Conservation (phyloP, 768 basidiomycete genomes). For the Ramaria sp. region DNA sequence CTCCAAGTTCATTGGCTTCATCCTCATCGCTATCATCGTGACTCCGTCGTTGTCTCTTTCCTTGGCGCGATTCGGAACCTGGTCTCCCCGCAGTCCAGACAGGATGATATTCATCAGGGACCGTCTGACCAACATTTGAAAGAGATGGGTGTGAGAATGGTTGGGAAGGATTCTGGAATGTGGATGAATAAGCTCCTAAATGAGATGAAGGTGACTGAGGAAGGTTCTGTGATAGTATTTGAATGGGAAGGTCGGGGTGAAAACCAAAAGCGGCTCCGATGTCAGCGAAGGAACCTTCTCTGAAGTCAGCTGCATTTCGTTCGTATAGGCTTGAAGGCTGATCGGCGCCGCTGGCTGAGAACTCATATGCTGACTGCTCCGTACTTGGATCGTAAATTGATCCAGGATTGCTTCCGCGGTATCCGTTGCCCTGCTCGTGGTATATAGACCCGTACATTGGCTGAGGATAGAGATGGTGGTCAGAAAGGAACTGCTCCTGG, state of each 20-base stretch:
- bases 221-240: constrained; percentile 2
- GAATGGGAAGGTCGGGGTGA: constrained; percentile 8
- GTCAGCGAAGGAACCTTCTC: constrained; percentile 3
- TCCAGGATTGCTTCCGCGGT: neutral
- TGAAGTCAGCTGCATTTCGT: neutral
- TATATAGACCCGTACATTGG: neutral
- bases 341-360: neutral
- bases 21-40: constrained; percentile 6
- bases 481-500: neutral
- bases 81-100: neutral
- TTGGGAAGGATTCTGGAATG: neutral
- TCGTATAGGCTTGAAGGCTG: neutral
- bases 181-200: neutral
- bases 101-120: neutral
- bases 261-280: constrained; percentile 8
- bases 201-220: neutral
- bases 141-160: neutral
- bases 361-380: neutral
- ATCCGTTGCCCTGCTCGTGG: neutral
- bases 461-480: neutral
- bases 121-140: neutral
- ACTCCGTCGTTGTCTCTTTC: neutral
- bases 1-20: neutral
- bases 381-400: neutral
- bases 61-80: neutral